Conservation (phyloP, 148 eudicot species). For the Tetragonia tetragonoides region DNA sequence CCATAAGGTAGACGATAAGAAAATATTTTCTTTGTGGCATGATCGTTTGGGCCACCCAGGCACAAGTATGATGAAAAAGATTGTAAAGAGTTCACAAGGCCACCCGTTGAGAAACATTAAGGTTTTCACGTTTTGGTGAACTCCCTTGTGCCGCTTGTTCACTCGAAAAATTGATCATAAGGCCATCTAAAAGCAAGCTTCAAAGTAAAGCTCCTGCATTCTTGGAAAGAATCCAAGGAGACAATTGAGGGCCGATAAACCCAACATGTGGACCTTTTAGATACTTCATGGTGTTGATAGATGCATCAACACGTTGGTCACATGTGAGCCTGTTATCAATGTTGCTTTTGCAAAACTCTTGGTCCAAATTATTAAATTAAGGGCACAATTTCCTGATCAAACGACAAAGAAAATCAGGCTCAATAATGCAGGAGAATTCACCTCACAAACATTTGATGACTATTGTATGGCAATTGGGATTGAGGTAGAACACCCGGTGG, state of each 20-base stretch:
- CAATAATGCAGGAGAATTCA: not conserved
- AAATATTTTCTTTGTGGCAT: not conserved
- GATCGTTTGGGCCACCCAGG: not conserved
- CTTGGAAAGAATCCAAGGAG: not conserved
- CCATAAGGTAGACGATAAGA: not conserved
- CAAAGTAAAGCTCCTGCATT: not conserved
- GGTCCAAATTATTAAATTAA: not conserved
- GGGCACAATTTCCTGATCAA: not conserved
- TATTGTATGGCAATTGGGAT: slow-evolving; percentile 26
- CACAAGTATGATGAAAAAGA: not conserved
- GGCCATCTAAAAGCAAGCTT: not conserved
- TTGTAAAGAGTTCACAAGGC: not conserved
- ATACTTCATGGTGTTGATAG: slow-evolving; percentile 2
- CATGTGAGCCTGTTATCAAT: not conserved
- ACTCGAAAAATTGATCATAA: not conserved
- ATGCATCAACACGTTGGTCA: slow-evolving; percentile 5
- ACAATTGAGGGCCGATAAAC: not conserved
- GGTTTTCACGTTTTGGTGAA: not conserved
- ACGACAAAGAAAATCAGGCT: not conserved
- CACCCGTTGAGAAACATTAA: not conserved
- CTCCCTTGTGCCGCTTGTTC: not conserved
- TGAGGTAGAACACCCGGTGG: too few relatives aligned
- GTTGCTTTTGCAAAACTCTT: not conserved
- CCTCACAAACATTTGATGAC: slow-evolving; percentile 30
- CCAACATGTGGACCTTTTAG: not conserved